Evolutionary conservation across 306 rosid genomes (phyloP).

Genomic region (Clitoria ternatea): DNA sequence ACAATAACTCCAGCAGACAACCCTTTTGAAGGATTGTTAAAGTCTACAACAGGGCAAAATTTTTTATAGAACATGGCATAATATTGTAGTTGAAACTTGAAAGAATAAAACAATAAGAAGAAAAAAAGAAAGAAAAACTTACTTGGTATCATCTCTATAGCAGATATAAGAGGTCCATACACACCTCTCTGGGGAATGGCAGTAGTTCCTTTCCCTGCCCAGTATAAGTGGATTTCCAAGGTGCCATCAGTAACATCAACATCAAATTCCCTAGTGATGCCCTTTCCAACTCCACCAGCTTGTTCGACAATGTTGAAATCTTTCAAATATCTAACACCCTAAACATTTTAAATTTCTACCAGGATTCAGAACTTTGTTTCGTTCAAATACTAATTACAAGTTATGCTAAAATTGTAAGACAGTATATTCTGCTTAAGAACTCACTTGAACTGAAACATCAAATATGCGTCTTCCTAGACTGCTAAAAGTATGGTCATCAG

Average conservation of each 20-base stretch:
- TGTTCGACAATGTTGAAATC: constrained; percentile 59
- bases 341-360: not conserved
- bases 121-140: constrained; percentile 15
- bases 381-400: not conserved
- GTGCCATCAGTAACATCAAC: constrained; percentile 49
- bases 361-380: not conserved
- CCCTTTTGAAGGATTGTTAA: constrained; percentile 39
- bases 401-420: not conserved
- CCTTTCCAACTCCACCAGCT: constrained; percentile 68
- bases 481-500: constrained; percentile 40
- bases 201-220: constrained; percentile 87
- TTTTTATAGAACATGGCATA: not conserved
- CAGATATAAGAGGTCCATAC: constrained; percentile 88
- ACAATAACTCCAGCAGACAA: constrained; percentile 64
- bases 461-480: constrained; percentile 69
- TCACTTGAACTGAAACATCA: constrained; percentile 82
- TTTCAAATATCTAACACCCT: constrained; percentile 53
- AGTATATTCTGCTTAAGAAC: constrained; percentile 12
- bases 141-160: constrained; percentile 69
- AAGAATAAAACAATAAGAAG: too few species aligned
- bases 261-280: constrained; percentile 23
- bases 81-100: not conserved
- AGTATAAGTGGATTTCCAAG: constrained; percentile 74
- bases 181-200: constrained; percentile 62
- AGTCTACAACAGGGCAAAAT: constrained; percentile 42